Evolutionary conservation across 1,139 yeast species (phyloP).

Genomic region (Yarrowia galli): DNA sequence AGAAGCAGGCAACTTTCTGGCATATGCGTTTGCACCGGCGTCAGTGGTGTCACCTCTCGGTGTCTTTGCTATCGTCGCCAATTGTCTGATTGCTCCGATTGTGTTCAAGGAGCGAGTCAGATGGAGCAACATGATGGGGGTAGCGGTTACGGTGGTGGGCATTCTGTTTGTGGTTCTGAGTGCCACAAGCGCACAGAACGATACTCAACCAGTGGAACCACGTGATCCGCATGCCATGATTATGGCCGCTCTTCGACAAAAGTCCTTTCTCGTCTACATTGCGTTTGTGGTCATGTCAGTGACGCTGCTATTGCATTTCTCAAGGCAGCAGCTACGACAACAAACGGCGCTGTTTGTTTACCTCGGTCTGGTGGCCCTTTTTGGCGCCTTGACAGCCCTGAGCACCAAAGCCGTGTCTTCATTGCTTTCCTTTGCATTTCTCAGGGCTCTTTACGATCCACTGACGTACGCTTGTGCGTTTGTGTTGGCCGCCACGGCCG

Average conservation of each 20-base stretch:
- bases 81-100: slow-evolving; percentile 57
- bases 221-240: slow-evolving; percentile 31
- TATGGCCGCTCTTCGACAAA: slow-evolving; percentile 3
- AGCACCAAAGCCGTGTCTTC: slow-evolving; percentile 54
- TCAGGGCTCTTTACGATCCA: slow-evolving; percentile 47
- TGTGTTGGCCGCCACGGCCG: slow-evolving; percentile 51
- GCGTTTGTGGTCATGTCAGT: not conserved
- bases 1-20: slow-evolving; percentile 56
- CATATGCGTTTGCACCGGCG: slow-evolving; percentile 58
- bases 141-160: slow-evolving; percentile 53
- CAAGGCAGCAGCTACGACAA: slow-evolving; percentile 15
- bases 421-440: slow-evolving; percentile 49
- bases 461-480: slow-evolving; percentile 43
- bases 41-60: slow-evolving; percentile 59
- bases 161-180: slow-evolving; percentile 53
- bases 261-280: slow-evolving; percentile 22
- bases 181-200: slow-evolving; percentile 42
- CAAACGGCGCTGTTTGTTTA: slow-evolving; percentile 30
- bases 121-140: slow-evolving; percentile 51
- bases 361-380: slow-evolving; percentile 51
- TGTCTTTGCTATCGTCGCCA: slow-evolving; percentile 56
- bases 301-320: not conserved
- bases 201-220: slow-evolving; percentile 34
- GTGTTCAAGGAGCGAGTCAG: slow-evolving; percentile 54
- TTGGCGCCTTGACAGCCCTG: slow-evolving; percentile 57